Base-by-base conservation (phyloP, 306 rosid genomes). In the Carpinus fangiana region DNA sequence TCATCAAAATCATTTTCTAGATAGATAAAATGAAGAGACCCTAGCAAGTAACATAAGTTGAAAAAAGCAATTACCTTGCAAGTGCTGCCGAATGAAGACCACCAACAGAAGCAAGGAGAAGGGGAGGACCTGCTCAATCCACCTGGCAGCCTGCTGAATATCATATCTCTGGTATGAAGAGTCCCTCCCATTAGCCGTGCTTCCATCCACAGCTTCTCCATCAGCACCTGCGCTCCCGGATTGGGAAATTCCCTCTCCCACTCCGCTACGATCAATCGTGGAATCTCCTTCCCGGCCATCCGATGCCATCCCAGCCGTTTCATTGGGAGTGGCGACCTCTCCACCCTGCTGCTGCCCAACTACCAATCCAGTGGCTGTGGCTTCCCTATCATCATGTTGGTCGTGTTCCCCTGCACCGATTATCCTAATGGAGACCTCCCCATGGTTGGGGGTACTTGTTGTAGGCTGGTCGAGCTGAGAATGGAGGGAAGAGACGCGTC, bases 121-220 rank as follows among this genome's bases (percentile, higher is more conserved):
- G 20, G 99, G 98, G 72, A 96, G 86, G 21, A 93, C 89, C 84
- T 96, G 98, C 77, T 93, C 99, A 82, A 96, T 88, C 96, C 99
- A 90, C 88, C 96, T 84, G 55, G 99, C 97, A 14, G 93, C 99
- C 89, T 96, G 99, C 82, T 96, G 99, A 86, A 96, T 93, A 73
- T 96, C 99, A 16, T 96, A 96, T 82, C 99, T 90, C 79, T 91
- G 98, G 83, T 93, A 96, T 31, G 99, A 90, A 67, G 99, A 93
- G 78, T 96, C 99, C 86, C 99, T 92, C 68, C 86, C 89, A 82
- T 86, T 89, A 2, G 86, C 73, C 64, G 88, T 91, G 70, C 69
- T 84, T 9, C 84, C 97, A 9, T 86, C 90, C 26, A 78, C 87
- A 4, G 81, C 79, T 78, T 86, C 96, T 7, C 86, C 88, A 59